Evolutionary conservation across 371 early-diverging fungal genomes (phyloP).

Genomic region (Rhizomucor miehei): DNA sequence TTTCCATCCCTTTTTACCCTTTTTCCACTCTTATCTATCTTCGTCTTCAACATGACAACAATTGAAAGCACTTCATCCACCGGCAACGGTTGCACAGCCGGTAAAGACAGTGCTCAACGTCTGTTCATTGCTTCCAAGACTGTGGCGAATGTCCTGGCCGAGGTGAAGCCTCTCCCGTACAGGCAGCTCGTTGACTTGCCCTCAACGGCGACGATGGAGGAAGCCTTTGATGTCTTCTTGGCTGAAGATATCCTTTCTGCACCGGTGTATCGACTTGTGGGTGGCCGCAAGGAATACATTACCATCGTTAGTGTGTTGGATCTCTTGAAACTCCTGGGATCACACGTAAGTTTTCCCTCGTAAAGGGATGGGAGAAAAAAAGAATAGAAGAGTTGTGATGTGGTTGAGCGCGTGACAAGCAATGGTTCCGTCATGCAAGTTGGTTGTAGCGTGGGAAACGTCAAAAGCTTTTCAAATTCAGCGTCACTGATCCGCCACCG

Average conservation of each 20-base stretch:
- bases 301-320: constrained; percentile 58
- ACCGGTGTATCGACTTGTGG: constrained; percentile 48
- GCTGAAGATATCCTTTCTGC: constrained; percentile 57
- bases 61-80: constrained; percentile 1
- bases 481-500: no score
- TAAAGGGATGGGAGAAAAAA: not conserved
- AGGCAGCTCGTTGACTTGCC: constrained; percentile 53
- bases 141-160: constrained; percentile 42
- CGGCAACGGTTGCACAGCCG: not conserved
- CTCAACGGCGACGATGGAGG: constrained; percentile 51
- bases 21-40: constrained; percentile 7
- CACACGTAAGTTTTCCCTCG: constrained; percentile 24
- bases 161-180: constrained; percentile 29
- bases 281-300: constrained; percentile 43
- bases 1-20: constrained; percentile 8
- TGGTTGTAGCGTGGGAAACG: constrained; percentile 15
- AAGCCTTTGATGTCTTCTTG: constrained; percentile 55
- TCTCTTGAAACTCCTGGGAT: constrained; percentile 43
- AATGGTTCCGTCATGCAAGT: no score
- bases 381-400: not conserved
- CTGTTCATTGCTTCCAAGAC: constrained; percentile 43
- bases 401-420: no score
- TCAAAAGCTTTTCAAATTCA: constrained; percentile 18
- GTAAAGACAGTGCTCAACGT: constrained; percentile 13
- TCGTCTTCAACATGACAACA: constrained; percentile 31